Evolutionary conservation across 1,139 yeast species (phyloP).

Genomic region (Lodderomyces beijingensis): DNA sequence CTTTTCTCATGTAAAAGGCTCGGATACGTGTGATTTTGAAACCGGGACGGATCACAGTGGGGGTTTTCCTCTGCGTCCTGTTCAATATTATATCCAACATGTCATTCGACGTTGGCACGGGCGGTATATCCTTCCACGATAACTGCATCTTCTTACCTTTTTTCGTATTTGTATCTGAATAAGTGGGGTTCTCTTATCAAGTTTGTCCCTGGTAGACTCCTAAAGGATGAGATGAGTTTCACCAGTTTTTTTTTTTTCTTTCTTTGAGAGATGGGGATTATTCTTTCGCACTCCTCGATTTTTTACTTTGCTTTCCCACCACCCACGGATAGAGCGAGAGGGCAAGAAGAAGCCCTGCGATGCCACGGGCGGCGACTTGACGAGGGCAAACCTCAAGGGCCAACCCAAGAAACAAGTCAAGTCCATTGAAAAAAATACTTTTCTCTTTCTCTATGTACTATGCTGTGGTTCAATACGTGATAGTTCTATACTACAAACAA

Average conservation of each 20-base stretch:
- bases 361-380: no score
- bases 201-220: slow-evolving; percentile 6
- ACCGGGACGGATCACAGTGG: slow-evolving; percentile 96
- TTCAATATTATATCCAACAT: slow-evolving; percentile 94
- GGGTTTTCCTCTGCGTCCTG: slow-evolving; percentile 97
- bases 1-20: slow-evolving; percentile 98
- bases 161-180: neutral
- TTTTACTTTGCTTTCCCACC: slow-evolving; percentile 3
- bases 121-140: slow-evolving; percentile 97
- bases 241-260: slow-evolving; percentile 3
- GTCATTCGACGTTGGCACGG: slow-evolving; percentile 88
- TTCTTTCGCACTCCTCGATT: no score
- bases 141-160: slow-evolving; percentile 64
- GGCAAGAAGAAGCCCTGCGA: no score
- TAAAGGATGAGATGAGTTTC: slow-evolving; percentile 5
- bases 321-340: no score
- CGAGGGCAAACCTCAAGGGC: no score
- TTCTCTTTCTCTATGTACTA: no score
- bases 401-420: no score
- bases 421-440: no score
- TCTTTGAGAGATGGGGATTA: no score
- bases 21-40: slow-evolving; percentile 94
- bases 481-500: no score
- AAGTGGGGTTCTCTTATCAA: no score
- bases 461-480: no score